Evolutionary conservation across 2,329 filamentous ascomycete species (phyloP).

Genomic region (Alternaria sp.): DNA sequence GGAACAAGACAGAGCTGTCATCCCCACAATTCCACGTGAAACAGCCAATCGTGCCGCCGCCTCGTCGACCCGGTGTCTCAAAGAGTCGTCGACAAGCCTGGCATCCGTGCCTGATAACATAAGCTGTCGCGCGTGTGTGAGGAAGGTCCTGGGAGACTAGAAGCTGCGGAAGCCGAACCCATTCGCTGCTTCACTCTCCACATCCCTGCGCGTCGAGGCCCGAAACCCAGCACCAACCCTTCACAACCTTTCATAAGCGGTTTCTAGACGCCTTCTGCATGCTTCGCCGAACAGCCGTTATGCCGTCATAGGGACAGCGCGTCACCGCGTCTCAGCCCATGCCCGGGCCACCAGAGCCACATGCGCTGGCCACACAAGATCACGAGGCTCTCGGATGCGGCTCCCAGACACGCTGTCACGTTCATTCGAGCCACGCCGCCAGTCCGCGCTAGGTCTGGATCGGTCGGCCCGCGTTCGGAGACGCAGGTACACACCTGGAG

Average conservation of each 20-base stretch:
- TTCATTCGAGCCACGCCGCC: conserved; percentile 27
- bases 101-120: conserved; percentile 35
- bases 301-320: conserved; percentile 26
- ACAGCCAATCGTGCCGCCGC: conserved; percentile 40
- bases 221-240: conserved; percentile 32
- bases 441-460: not conserved
- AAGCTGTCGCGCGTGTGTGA: conserved; percentile 27
- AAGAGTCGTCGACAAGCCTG: conserved; percentile 32
- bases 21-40: conserved; percentile 31
- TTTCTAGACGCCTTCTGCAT: conserved; percentile 36
- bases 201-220: conserved; percentile 24
- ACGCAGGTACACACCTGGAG: conserved; percentile 40
- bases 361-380: conserved; percentile 34
- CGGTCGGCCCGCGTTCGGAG: conserved; percentile 15
- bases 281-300: conserved; percentile 24
- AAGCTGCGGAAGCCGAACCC: conserved; percentile 19
- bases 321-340: conserved; percentile 27
- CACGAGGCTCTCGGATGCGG: conserved; percentile 28
- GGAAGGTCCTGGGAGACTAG: conserved; percentile 22
- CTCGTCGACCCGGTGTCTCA: conserved; percentile 44
- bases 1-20: conserved; percentile 31
- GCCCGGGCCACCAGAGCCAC: conserved; percentile 25
- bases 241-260: conserved; percentile 8
- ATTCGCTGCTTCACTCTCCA: conserved; percentile 36
- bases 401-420: conserved; percentile 35